Evolutionary conservation across 2,329 filamentous ascomycete species (phyloP).

Genomic region (Podosphaera aphanis): DNA sequence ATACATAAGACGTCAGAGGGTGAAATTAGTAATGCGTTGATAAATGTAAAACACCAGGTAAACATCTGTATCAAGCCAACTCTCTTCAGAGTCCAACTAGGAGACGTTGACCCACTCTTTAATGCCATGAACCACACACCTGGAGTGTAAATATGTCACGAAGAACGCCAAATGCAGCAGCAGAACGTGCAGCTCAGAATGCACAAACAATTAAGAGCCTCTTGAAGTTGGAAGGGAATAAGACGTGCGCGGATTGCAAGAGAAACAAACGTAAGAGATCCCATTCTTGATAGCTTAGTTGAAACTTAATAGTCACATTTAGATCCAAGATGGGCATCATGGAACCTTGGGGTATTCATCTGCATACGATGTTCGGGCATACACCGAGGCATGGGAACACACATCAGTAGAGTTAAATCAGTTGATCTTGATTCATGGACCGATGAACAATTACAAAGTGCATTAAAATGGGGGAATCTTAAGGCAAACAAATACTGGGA

Average conservation of each 20-base stretch:
- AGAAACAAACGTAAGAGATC: conserved; percentile 67
- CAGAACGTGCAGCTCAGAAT: conserved; percentile 81
- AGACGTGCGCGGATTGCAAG: conserved; percentile 96
- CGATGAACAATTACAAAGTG: conserved; percentile 85
- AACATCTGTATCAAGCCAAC: background rate
- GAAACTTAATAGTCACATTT: conserved; percentile 3
- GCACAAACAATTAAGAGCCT: conserved; percentile 82
- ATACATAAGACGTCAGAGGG: background rate
- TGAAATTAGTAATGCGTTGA: background rate
- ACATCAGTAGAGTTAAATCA: conserved; percentile 94
- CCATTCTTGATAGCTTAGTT: background rate
- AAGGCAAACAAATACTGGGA: conserved; percentile 99
- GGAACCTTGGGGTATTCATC: conserved; percentile 92
- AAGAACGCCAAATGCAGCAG: conserved; percentile 51
- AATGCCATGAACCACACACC: background rate
- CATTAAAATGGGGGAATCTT: conserved; percentile 85
- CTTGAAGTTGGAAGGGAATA: conserved; percentile 85
- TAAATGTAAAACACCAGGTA: background rate
- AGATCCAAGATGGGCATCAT: conserved; percentile 98
- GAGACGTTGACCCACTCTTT: background rate
- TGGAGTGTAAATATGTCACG: conserved; percentile 40
- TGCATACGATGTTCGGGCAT: conserved; percentile 98
- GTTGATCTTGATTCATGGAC: conserved; percentile 97
- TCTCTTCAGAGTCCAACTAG: background rate
- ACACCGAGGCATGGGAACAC: conserved; percentile 94